Percentiles rank a stretch among this genome's conserved stretches.
Conservation (phyloP, 116 monocot species). For the Cymodocea nodosa region DNA sequence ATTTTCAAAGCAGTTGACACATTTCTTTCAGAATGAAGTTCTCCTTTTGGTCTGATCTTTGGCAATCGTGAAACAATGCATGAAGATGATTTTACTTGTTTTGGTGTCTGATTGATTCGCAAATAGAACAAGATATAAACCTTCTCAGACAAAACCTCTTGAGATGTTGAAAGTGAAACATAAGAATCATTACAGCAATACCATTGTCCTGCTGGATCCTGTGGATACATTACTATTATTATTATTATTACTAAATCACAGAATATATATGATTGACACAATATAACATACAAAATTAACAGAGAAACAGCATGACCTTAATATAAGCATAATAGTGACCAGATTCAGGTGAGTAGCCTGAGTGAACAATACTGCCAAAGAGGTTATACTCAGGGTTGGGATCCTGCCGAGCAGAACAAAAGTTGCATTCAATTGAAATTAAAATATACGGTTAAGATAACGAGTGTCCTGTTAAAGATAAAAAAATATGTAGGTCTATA, state of each 20-base stretch:
- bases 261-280: not conserved
- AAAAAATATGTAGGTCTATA: too few species aligned
- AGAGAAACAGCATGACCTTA: slow-evolving; percentile 35
- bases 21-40: slow-evolving; percentile 23
- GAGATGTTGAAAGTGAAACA: slow-evolving; percentile 66
- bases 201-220: slow-evolving; percentile 90
- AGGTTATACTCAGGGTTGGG: slow-evolving; percentile 69
- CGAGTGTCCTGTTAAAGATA: too few species aligned
- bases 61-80: slow-evolving; percentile 5
- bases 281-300: slow-evolving; percentile 8
- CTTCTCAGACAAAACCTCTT: slow-evolving; percentile 88
- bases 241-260: not conserved
- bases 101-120: slow-evolving; percentile 40
- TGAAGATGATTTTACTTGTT: slow-evolving; percentile 1
- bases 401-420: slow-evolving; percentile 33
- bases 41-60: slow-evolving; percentile 17
- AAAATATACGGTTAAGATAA: not conserved
- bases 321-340: slow-evolving; percentile 99
- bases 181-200: slow-evolving; percentile 95
- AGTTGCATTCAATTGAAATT: not conserved
- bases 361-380: slow-evolving; percentile 92
- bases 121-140: slow-evolving; percentile 94
- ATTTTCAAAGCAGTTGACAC: slow-evolving; percentile 19
- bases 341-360: slow-evolving; percentile 82
- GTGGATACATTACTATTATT: not conserved